These are phyloP conservation scores for Monosporascus sp. DNA, from an alignment of 2,329 filamentous ascomycete genomes.

Conservation along the genomic window DNA sequence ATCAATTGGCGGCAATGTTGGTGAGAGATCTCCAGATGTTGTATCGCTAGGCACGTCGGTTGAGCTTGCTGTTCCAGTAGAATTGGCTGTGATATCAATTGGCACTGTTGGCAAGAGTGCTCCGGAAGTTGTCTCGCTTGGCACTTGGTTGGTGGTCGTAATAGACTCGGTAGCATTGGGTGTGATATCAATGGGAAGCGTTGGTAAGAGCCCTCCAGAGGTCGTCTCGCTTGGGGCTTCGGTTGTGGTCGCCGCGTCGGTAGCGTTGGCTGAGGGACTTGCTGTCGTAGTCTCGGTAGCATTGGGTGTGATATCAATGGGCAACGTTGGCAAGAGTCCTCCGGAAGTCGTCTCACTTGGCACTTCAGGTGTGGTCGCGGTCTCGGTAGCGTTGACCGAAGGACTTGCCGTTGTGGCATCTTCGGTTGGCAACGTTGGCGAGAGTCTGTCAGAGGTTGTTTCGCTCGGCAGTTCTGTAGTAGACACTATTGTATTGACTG, in stretches of 20 bases:
- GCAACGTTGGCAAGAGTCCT: not conserved
- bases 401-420: too few species aligned
- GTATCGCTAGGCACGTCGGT: too few species aligned
- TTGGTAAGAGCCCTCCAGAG: not conserved
- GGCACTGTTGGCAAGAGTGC: not conserved
- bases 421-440: too few species aligned
- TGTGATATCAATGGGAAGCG: not conserved
- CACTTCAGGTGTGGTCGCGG: too few species aligned
- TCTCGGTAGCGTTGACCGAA: too few species aligned
- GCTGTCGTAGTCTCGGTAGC: not conserved
- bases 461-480: too few species aligned
- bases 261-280: not conserved
- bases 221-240: not conserved
- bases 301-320: not conserved
- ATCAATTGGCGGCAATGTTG: not conserved
- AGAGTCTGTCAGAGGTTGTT: too few species aligned
- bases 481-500: too few species aligned
- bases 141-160: not conserved
- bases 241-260: not conserved
- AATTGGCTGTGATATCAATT: not conserved
- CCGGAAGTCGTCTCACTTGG: not conserved
- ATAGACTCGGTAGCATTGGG: slow-evolving; percentile 8
- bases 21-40: not conserved
- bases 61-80: not conserved
- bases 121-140: not conserved